These are phyloP conservation scores for Paramecium bursaria DNA, from an alignment of 73 alveolate species.

Conservation along the genomic window DNA sequence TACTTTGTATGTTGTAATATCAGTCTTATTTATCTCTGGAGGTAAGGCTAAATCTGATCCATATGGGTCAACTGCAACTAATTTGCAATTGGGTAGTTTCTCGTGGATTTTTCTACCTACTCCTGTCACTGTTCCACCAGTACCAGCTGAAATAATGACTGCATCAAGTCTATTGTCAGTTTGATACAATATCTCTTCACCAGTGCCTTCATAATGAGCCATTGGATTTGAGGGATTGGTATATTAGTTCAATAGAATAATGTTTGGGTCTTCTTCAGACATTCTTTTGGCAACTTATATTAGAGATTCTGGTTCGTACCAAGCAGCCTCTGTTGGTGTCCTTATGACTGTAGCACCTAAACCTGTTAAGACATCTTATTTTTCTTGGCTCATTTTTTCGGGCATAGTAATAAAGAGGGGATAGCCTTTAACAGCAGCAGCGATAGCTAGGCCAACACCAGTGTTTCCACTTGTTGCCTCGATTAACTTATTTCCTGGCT, in stretches of 20 bases:
- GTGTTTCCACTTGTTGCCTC: constrained; percentile 99
- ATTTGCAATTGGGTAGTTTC: constrained; percentile 79
- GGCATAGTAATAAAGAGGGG: constrained; percentile 90
- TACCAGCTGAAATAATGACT: constrained; percentile 91
- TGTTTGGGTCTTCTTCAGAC: constrained; percentile 75
- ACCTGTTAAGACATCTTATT: constrained; percentile 94
- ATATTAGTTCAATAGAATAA: constrained; percentile 94
- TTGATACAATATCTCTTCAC: constrained; percentile 96
- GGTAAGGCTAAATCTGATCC: constrained; percentile 92
- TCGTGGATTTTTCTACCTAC: constrained; percentile 95
- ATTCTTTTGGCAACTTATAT: constrained; percentile 74
- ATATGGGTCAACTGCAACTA: constrained; percentile 95
- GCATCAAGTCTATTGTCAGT: constrained; percentile 92
- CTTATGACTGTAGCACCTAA: constrained; percentile 98
- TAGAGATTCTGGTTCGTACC: constrained; percentile 76
- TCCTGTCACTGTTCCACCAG: constrained; percentile 98
- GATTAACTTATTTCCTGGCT: constrained; percentile 92
- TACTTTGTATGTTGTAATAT: constrained; percentile 77
- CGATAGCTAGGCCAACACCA: constrained; percentile 98
- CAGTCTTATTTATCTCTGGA: constrained; percentile 71
- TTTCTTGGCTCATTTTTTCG: constrained; percentile 98
- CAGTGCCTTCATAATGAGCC: constrained; percentile 99
- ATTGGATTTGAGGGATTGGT: constrained; percentile 97
- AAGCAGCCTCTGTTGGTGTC: constrained; percentile 89
- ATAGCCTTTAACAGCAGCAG: constrained; percentile 97